Conservation (phyloP, 1,284 basidiomycete genomes). For the Bjerkandera adusta region DNA sequence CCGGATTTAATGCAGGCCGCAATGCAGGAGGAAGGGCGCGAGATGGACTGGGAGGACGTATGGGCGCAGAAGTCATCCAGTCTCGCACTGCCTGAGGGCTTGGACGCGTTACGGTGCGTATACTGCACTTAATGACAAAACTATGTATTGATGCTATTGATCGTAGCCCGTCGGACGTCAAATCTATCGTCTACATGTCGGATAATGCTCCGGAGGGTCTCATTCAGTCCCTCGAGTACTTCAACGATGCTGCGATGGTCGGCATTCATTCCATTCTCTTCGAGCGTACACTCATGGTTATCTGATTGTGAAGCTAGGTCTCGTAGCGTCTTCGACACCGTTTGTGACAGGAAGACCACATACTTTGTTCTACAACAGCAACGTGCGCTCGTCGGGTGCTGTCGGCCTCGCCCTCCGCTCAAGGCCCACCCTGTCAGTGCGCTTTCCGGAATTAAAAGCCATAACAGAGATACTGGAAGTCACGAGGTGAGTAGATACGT, state of each 20-base stretch:
- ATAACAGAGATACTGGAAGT: constrained; percentile 56
- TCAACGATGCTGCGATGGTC: constrained; percentile 54
- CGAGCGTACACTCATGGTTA: too few relatives aligned
- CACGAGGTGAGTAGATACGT: constrained; percentile 42
- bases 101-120: constrained; percentile 38
- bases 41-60: constrained; percentile 49
- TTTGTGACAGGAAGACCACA: constrained; percentile 82
- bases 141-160: background rate
- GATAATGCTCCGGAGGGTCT: constrained; percentile 66
- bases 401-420: constrained; percentile 52
- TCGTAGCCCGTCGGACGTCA: constrained; percentile 38
- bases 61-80: constrained; percentile 37
- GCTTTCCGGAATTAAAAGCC: constrained; percentile 50
- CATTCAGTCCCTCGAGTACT: constrained; percentile 43
- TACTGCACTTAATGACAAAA: background rate
- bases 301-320: constrained; percentile 55
- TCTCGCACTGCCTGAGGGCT: constrained; percentile 33
- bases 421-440: constrained; percentile 29
- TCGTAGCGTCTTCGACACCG: constrained; percentile 78
- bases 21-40: background rate
- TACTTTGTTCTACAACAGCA: constrained; percentile 66
- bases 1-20: background rate
- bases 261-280: too few relatives aligned
- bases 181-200: constrained; percentile 58
- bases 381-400: constrained; percentile 64